Evolutionary conservation across 2,329 filamentous ascomycete genomes (phyloP), one percentile per base, ranked within the genome.

Genomic region (Raffaelea arxii): DNA sequence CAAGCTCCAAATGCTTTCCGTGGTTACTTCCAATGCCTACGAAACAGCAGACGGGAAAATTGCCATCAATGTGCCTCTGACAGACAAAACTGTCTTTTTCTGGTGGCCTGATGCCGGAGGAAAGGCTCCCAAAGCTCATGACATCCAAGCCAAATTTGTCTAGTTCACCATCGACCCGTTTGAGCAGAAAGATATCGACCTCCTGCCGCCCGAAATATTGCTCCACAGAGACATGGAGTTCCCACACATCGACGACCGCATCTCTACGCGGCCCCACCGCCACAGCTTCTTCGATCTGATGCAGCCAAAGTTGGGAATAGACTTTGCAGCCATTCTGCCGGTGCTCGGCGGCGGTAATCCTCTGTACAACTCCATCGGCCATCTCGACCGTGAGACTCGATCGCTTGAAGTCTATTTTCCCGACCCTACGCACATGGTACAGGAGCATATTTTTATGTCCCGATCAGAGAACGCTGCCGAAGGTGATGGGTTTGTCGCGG

Each of bases 381-480:
- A 63, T 38, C 43, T 62, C 2, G 55, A 65, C 44, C 47, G 55
- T 7, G 25, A 43, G 6, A 61, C 59, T 1, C 57, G 56, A 0
- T 30, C 49, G 11, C 48, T 55, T 9, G 50, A 59, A 32, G 51
- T 58, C 7, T 68, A 65, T 43, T 64, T 56, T 24, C 59, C 64
- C 0, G 64, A 63, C 0, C 46, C 21, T 0, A 60, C 49, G 25
- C 61, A 59, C 25, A 58, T 64, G 4, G 64, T 69, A 24, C 66
- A 70, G 52, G 69, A 71, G 46, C 68, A 67, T 0, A 59, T 67
- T 0, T 71, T 71, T 27, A 60, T 71, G 7, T 66, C 68, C 0
- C 55, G 62, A 12, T 49, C 54, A 1, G 55, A 56, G 2, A 57
- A 58, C 22, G 60, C 55, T 1, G 50, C 46, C 3, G 67, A 71